These are phyloP conservation scores for Hordeum vulgare DNA, from an alignment of 176 grass and related monocot species.

Conservation along the genomic window DNA sequence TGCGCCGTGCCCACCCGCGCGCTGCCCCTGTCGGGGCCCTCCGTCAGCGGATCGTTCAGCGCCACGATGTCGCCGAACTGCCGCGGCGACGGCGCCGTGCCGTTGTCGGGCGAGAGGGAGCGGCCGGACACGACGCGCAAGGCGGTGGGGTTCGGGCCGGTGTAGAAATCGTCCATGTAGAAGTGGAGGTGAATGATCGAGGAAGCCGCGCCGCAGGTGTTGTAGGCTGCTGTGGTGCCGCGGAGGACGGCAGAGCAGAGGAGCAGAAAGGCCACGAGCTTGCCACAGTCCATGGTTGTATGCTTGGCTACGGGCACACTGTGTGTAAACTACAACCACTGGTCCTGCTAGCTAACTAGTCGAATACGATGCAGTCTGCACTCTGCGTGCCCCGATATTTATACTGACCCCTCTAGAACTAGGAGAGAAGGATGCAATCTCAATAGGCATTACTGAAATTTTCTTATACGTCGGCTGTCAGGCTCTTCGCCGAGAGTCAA, in stretches of 20 bases:
- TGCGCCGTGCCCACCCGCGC: conserved; percentile 8
- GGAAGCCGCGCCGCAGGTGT: neutral
- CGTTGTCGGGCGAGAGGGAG: neutral
- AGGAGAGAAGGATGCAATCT: too few relatives aligned
- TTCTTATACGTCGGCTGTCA: too few relatives aligned
- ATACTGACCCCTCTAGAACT: too few relatives aligned
- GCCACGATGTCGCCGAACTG: conserved; percentile 35
- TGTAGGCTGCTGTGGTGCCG: neutral
- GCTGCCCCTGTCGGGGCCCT: neutral
- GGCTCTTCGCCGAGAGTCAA: too few relatives aligned
- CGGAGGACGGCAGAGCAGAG: neutral
- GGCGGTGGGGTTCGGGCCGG: conserved; percentile 15
- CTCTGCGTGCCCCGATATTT: too few relatives aligned
- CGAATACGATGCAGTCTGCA: too few relatives aligned
- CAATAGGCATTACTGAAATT: too few relatives aligned
- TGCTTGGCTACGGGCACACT: neutral
- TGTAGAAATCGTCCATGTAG: conserved; percentile 46
- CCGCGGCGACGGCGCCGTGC: neutral
- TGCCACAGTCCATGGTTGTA: neutral
- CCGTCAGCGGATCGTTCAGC: conserved; percentile 34
- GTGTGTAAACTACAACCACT: neutral
- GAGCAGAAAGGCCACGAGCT: neutral
- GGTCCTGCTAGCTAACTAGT: neutral
- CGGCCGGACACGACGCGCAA: conserved; percentile 13
- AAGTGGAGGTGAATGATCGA: conserved; percentile 30